Percentiles rank a stretch among this genome's conserved stretches.
phyloP scores from a whole-genome alignment of 2,329 filamentous ascomycete genomes.

The Fusarium dimerum region DNA sequence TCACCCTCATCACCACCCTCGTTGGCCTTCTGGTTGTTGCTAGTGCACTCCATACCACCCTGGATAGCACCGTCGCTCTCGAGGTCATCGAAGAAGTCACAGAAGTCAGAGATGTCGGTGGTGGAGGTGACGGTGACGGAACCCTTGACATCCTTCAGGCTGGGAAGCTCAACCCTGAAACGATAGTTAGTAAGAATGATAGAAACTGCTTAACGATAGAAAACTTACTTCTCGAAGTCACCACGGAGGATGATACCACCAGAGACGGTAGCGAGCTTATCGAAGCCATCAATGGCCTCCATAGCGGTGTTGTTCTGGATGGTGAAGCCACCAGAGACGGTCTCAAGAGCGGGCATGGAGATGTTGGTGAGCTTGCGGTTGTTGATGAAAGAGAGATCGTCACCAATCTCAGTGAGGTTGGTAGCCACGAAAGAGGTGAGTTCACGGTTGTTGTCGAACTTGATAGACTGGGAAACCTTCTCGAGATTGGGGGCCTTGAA shows the following conservation, averaged over 20 bases:
- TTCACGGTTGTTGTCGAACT: conserved; percentile 76
- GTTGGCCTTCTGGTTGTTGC: conserved; percentile 55
- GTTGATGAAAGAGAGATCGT: conserved; percentile 60
- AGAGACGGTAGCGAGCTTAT: conserved; percentile 65
- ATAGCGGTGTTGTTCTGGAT: conserved; percentile 90
- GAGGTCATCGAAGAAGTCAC: conserved; percentile 49
- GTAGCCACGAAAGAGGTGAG: conserved; percentile 62
- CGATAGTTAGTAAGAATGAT: background rate
- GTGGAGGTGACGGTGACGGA: conserved; percentile 71
- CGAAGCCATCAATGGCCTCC: conserved; percentile 64
- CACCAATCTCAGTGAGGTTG: conserved; percentile 68
- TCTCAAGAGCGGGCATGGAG: conserved; percentile 67
- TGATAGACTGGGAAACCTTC: conserved; percentile 75
- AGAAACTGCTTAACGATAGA: background rate
- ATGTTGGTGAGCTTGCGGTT: conserved; percentile 70
- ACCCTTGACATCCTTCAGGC: conserved; percentile 68
- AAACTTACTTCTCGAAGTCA: conserved; percentile 76
- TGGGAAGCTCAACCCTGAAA: conserved; percentile 68
- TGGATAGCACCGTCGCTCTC: conserved; percentile 41
- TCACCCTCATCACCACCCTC: conserved; percentile 39
- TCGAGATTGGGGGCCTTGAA: conserved; percentile 73
- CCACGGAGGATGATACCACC: conserved; percentile 86
- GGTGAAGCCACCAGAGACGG: conserved; percentile 75
- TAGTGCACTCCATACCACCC: conserved; percentile 50
- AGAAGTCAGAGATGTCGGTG: conserved; percentile 59